Evolutionary conservation across 768 basidiomycete genomes (phyloP).

Genomic region (Suillus bovinus): DNA sequence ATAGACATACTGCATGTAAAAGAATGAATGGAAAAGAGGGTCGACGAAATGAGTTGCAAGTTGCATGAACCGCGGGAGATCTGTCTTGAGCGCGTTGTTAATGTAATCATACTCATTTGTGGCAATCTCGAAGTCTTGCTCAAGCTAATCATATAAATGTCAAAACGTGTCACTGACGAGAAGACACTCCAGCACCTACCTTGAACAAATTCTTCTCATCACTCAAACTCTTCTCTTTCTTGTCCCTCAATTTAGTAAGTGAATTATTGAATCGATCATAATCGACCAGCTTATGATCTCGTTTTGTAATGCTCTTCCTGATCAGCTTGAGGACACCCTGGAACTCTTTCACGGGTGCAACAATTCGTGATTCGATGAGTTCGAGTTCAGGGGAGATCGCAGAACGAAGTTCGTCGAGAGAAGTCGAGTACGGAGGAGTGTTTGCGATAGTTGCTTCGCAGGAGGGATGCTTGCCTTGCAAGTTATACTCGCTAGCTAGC

Average conservation of each 20-base stretch:
- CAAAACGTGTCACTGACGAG: too few relatives aligned
- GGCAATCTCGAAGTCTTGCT: constrained; percentile 94
- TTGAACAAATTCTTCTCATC: constrained; percentile 99
- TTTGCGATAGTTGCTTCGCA: constrained; percentile 76
- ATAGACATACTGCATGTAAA: constrained; percentile 93
- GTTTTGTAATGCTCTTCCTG: constrained; percentile 92
- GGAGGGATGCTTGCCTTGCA: constrained; percentile 77
- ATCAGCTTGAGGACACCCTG: constrained; percentile 85
- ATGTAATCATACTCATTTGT: constrained; percentile 93
- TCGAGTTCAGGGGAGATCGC: constrained; percentile 89
- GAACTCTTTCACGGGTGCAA: constrained; percentile 87
- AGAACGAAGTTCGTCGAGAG: constrained; percentile 82
- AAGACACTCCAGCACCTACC: constrained; percentile 41
- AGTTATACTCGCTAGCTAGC: constrained; percentile 73
- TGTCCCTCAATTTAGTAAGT: constrained; percentile 92
- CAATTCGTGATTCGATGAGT: constrained; percentile 84
- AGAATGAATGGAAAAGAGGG: constrained; percentile 97
- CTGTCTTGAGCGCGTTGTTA: constrained; percentile 86
- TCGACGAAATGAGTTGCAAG: constrained; percentile 90
- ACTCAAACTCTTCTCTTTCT: constrained; percentile 94
- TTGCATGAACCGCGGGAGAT: constrained; percentile 90
- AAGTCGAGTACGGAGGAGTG: constrained; percentile 66
- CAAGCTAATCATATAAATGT: constrained; percentile 52
- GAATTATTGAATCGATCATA: constrained; percentile 97
- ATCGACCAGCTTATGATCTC: constrained; percentile 96